Percentiles rank a stretch among this genome's conserved stretches.
phyloP scores from a whole-genome alignment of 2,329 filamentous ascomycete genomes.

The Alternaria postmessia region DNA sequence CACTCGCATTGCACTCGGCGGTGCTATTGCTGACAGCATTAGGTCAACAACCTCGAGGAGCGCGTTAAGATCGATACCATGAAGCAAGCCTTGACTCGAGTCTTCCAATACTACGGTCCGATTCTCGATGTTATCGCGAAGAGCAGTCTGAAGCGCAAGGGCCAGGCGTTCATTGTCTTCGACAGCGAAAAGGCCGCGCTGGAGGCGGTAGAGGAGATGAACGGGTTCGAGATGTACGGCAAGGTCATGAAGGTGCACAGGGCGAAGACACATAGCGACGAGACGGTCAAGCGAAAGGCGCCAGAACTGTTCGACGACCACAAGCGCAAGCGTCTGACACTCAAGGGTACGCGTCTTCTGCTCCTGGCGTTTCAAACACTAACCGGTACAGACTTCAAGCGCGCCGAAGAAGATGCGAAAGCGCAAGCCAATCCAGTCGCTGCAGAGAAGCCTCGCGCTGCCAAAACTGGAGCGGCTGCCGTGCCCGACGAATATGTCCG shows the following conservation, averaged over 20 bases:
- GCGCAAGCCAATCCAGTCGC: slow-evolving; percentile 74
- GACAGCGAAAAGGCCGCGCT: slow-evolving; percentile 80
- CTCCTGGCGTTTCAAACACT: slow-evolving; percentile 45
- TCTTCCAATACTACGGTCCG: slow-evolving; percentile 89
- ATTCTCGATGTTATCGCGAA: slow-evolving; percentile 88
- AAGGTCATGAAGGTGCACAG: slow-evolving; percentile 88
- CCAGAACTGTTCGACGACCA: slow-evolving; percentile 86
- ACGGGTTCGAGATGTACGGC: slow-evolving; percentile 91
- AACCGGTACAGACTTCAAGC: slow-evolving; percentile 69
- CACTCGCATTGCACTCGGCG: slow-evolving; percentile 33
- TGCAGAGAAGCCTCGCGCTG: slow-evolving; percentile 63
- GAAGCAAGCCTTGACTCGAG: slow-evolving; percentile 73
- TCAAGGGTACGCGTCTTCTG: slow-evolving; percentile 74
- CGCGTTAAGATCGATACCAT: slow-evolving; percentile 82
- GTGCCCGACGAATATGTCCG: slow-evolving; percentile 98
- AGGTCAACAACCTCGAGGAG: slow-evolving; percentile 88
- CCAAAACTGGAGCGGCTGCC: slow-evolving; percentile 74
- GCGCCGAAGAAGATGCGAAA: slow-evolving; percentile 81
- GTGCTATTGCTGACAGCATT: slow-evolving; percentile 29
- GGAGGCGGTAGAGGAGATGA: slow-evolving; percentile 84
- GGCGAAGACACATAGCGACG: slow-evolving; percentile 85
- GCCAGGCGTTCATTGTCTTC: slow-evolving; percentile 95
- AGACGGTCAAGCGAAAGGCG: slow-evolving; percentile 78
- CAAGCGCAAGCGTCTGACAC: slow-evolving; percentile 81
- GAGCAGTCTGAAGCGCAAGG: slow-evolving; percentile 88